Conservation (phyloP, 2,329 filamentous ascomycete genomes). For the Elsinoe necatrix region DNA sequence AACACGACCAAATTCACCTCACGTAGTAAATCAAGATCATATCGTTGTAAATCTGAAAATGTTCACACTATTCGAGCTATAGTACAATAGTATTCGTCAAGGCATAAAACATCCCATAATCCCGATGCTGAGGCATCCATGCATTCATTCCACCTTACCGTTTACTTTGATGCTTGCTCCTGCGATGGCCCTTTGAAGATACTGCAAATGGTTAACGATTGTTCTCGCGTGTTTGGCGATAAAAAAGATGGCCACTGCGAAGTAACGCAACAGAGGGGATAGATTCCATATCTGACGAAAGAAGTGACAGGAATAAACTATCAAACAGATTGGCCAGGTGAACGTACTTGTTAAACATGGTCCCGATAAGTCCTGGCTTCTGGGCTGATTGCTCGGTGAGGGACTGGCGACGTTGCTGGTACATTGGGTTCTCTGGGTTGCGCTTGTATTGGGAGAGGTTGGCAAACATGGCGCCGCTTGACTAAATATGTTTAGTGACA, state of each 20-base stretch:
- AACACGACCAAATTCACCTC: no score
- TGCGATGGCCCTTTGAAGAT: neutral
- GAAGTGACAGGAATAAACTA: conserved; percentile 1
- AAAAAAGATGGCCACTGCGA: no score
- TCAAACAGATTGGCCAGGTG: neutral
- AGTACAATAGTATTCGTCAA: neutral
- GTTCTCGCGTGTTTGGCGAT: no score
- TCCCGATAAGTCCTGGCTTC: conserved; percentile 18
- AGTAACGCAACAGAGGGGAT: neutral
- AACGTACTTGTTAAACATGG: conserved; percentile 19
- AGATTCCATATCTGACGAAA: neutral
- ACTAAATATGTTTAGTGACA: neutral
- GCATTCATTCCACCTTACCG: neutral
- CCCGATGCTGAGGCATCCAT: neutral
- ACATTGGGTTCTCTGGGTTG: conserved; percentile 17
- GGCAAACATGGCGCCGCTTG: conserved; percentile 18
- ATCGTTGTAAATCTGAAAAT: no score
- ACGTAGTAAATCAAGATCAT: no score
- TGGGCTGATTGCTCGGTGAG: conserved; percentile 17
- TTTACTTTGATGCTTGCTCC: neutral
- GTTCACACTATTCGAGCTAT: neutral
- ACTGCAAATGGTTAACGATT: neutral
- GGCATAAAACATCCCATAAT: neutral
- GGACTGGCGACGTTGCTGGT: conserved; percentile 17
- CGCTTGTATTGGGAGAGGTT: conserved; percentile 20